Conservation (phyloP, 1,284 basidiomycete species). For the Mycena citricolor region DNA sequence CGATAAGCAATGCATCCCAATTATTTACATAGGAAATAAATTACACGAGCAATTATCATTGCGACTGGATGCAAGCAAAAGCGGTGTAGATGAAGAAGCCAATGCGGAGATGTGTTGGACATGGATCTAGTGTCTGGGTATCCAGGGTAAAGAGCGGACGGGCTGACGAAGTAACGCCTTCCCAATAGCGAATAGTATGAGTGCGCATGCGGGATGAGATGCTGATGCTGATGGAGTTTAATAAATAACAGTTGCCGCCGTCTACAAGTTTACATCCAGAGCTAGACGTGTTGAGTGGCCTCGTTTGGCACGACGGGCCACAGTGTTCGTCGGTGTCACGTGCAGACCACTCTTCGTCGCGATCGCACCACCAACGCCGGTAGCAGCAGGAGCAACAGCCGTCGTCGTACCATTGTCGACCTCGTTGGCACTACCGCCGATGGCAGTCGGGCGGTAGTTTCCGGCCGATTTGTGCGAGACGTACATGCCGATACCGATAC, state of each 20-base stretch:
- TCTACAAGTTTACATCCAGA: not conserved
- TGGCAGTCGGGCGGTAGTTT: conserved; percentile 53
- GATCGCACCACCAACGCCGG: conserved; percentile 16
- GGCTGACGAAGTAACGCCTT: conserved; percentile 1
- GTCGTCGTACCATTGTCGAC: conserved; percentile 17
- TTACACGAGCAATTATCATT: too few species aligned
- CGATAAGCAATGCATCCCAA: too few species aligned
- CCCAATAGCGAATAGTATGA: conserved; percentile 7
- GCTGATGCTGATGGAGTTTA: not conserved
- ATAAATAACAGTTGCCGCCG: conserved; percentile 13
- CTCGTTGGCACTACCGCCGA: conserved; percentile 69
- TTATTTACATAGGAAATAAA: too few species aligned
- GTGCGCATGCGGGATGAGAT: conserved; percentile 2
- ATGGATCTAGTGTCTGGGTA: too few species aligned
- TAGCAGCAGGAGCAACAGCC: conserved; percentile 6
- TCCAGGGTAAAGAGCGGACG: conserved; percentile 22
- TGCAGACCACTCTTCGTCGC: conserved; percentile 26
- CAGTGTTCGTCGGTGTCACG: conserved; percentile 49
- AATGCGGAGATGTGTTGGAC: too few species aligned
- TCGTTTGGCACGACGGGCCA: conserved; percentile 34
- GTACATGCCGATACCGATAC: conserved; percentile 60
- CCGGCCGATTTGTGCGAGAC: conserved; percentile 49
- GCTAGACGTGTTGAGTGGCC: conserved; percentile 10
- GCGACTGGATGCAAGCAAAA: too few species aligned
- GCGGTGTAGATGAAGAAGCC: too few species aligned